Percentiles rank a stretch among this genome's conserved stretches.
Evolutionary conservation across 73 alveolate genomes (phyloP).

Genomic region (Blepharisma japonicum): DNA sequence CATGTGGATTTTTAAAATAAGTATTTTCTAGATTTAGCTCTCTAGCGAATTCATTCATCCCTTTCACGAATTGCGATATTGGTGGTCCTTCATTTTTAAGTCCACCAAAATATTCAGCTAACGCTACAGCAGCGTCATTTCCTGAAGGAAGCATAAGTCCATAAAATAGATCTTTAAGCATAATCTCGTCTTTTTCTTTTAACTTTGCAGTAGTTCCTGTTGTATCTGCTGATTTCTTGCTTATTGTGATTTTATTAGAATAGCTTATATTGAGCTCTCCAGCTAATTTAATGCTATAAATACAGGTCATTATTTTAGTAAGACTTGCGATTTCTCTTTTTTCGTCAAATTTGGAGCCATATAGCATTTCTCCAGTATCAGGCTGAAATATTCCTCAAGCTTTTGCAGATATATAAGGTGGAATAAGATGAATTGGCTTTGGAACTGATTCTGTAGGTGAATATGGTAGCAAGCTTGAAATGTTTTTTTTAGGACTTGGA

Average conservation of each 20-base stretch:
- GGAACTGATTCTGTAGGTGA: neutral
- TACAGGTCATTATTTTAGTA: slow-evolving; percentile 84
- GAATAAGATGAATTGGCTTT: neutral
- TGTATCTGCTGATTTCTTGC: neutral
- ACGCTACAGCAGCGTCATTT: slow-evolving; percentile 79
- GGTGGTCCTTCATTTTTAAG: neutral
- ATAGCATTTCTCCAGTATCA: slow-evolving; percentile 56
- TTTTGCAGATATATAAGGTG: slow-evolving; percentile 51
- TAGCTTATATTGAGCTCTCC: slow-evolving; percentile 46
- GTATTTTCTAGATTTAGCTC: slow-evolving; percentile 49
- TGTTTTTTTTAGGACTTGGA: neutral
- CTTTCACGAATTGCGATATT: slow-evolving; percentile 34
- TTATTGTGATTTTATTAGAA: neutral
- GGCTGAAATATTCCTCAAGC: slow-evolving; percentile 61
- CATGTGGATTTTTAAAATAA: slow-evolving; percentile 56
- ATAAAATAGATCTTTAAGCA: slow-evolving; percentile 62
- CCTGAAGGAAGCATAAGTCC: slow-evolving; percentile 89
- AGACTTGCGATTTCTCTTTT: slow-evolving; percentile 78
- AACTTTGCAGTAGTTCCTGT: slow-evolving; percentile 76
- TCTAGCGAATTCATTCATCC: slow-evolving; percentile 55
- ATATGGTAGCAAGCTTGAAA: neutral
- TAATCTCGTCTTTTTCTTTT: slow-evolving; percentile 50
- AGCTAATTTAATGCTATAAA: slow-evolving; percentile 51
- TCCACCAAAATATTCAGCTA: slow-evolving; percentile 65
- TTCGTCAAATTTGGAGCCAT: slow-evolving; percentile 54